These are phyloP conservation scores for Xerocomus brunneocitrinus DNA, from an alignment of 768 basidiomycete species.

Conservation along the genomic window DNA sequence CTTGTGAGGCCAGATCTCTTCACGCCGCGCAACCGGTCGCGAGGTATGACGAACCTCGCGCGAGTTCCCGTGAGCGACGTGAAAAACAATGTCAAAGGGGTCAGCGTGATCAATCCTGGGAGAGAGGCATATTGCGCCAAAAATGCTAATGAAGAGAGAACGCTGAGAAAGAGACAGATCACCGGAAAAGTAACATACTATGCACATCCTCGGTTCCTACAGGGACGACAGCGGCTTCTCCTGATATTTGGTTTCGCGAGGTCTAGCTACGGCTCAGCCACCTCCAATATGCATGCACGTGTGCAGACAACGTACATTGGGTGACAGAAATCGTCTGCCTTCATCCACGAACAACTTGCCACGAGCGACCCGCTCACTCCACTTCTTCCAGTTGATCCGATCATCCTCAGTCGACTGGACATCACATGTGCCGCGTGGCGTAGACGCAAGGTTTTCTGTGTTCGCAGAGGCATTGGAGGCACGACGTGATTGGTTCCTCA, in stretches of 20 bases:
- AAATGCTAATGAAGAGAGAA: constrained; percentile 40
- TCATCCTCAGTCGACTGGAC: constrained; percentile 7
- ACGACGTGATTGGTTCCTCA: constrained; percentile 16
- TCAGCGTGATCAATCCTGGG: constrained; percentile 59
- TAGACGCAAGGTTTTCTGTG: neutral
- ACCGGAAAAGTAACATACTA: constrained; percentile 27
- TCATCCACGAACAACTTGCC: constrained; percentile 44
- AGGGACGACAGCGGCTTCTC: neutral
- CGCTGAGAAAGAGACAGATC: neutral
- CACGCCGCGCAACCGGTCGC: constrained; percentile 47
- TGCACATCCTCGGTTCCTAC: constrained; percentile 23
- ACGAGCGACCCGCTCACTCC: constrained; percentile 43
- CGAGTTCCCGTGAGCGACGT: constrained; percentile 47
- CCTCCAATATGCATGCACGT: constrained; percentile 6
- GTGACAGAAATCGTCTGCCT: constrained; percentile 37
- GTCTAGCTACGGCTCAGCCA: constrained; percentile 7
- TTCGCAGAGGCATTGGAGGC: constrained; percentile 12
- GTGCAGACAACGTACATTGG: constrained; percentile 30
- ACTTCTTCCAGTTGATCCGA: constrained; percentile 52
- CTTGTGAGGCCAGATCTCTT: constrained; percentile 54
- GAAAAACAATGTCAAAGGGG: constrained; percentile 45
- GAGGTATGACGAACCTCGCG: constrained; percentile 43
- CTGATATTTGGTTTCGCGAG: neutral
- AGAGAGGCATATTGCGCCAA: constrained; percentile 52
- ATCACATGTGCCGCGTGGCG: neutral